Percentiles rank a stretch among this genome's conserved stretches.
These are phyloP conservation scores for Eucalyptus caleyi DNA, from an alignment of 345 rosid genomes.

Conservation along the genomic window DNA sequence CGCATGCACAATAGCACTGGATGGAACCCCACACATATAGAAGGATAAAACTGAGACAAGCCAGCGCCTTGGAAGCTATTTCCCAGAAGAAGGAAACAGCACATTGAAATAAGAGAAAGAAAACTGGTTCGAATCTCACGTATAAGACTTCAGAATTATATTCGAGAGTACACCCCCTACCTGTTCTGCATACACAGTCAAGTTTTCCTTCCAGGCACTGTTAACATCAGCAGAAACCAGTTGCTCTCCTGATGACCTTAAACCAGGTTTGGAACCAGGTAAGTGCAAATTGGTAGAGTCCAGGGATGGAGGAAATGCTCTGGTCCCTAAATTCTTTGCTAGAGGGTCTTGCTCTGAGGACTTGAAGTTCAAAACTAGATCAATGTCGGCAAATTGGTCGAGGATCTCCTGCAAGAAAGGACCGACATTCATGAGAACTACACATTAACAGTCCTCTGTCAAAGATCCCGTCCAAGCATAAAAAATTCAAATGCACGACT, in stretches of 20 bases:
- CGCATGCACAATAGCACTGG: background rate
- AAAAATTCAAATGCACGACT: background rate
- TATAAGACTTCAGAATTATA: background rate
- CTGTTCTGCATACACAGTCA: slow-evolving; percentile 38
- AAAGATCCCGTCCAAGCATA: background rate
- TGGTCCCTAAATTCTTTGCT: slow-evolving; percentile 11
- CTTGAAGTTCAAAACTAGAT: slow-evolving; percentile 80
- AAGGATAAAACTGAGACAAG: background rate
- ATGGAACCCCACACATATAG: background rate
- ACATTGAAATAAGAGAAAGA: background rate
- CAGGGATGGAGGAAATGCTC: slow-evolving; percentile 4
- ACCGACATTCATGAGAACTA: background rate
- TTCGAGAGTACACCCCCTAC: slow-evolving; percentile 6
- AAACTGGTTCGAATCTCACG: background rate
- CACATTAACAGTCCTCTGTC: background rate
- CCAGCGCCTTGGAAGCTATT: background rate
- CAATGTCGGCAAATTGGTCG: slow-evolving; percentile 68
- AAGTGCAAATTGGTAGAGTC: slow-evolving; percentile 6
- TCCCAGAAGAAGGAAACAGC: background rate
- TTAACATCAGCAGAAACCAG: slow-evolving; percentile 14
- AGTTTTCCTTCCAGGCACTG: slow-evolving; percentile 32
- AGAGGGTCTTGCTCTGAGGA: slow-evolving; percentile 25
- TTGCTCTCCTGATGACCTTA: background rate
- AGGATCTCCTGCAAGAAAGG: slow-evolving; percentile 66
- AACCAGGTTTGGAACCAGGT: background rate